Percentiles rank a stretch among this genome's conserved stretches.
Evolutionary conservation across 192 early-diverging fungal genomes (phyloP).

Genomic region (Coemansia erecta): DNA sequence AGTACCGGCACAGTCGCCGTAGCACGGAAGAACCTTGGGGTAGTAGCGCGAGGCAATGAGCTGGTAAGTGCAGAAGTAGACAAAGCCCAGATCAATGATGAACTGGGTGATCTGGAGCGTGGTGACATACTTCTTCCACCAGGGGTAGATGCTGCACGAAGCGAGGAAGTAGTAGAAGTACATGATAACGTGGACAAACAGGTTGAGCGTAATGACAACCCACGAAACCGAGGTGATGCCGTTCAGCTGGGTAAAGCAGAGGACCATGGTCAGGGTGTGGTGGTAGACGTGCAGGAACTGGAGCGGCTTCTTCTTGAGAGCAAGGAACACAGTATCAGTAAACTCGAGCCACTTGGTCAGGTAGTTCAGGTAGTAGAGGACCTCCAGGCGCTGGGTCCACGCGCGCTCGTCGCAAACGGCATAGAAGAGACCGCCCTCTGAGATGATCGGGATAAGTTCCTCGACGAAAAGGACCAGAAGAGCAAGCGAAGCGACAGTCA

Average conservation of each 20-base stretch:
- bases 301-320: constrained; percentile 78
- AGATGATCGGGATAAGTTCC: constrained; percentile 70
- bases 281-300: constrained; percentile 94
- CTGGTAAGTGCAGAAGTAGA: constrained; percentile 86
- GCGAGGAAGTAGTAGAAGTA: constrained; percentile 88
- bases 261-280: constrained; percentile 85
- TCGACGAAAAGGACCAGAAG: constrained; percentile 75
- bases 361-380: constrained; percentile 90
- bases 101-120: constrained; percentile 90
- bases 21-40: constrained; percentile 55
- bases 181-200: constrained; percentile 89
- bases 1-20: constrained; percentile 71
- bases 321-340: constrained; percentile 84
- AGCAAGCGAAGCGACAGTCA: constrained; percentile 66
- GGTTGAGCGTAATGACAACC: constrained; percentile 70
- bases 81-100: constrained; percentile 79
- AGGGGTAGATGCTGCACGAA: constrained; percentile 70
- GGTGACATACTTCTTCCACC: constrained; percentile 94
- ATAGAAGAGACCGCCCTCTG: constrained; percentile 66
- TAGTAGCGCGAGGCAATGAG: constrained; percentile 70
- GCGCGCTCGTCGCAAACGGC: constrained; percentile 65
- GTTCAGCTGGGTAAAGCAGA: constrained; percentile 80
- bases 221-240: constrained; percentile 66
- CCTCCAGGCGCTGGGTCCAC: constrained; percentile 77
- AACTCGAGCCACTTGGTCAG: constrained; percentile 91